A percentile compares a stretch with the other conserved stretches of the same genome.
phyloP scores from a whole-genome alignment of 1,284 basidiomycete species.

The Ceratobasidium sp. region DNA sequence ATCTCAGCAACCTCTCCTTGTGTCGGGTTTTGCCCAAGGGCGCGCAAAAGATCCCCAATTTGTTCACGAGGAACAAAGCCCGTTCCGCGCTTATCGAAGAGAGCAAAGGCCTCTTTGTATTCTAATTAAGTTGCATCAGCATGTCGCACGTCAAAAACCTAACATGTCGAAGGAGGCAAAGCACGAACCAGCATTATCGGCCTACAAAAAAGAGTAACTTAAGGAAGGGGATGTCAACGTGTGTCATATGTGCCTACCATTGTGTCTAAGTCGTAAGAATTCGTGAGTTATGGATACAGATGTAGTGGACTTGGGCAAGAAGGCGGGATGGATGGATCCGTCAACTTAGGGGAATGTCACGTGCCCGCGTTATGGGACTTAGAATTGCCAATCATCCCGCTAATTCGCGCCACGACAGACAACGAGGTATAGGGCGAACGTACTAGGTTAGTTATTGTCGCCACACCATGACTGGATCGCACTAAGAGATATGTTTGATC shows the following conservation, averaged over 20 bases:
- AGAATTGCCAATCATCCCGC: conserved; percentile 22
- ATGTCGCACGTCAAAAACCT: not conserved
- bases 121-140: conserved; percentile 59
- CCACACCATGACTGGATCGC: too few species aligned
- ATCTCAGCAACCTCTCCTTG: conserved; percentile 94
- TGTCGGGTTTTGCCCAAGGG: conserved; percentile 97
- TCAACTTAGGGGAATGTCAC: conserved; percentile 34
- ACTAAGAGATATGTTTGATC: not conserved
- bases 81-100: conserved; percentile 97
- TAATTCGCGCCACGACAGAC: conserved; percentile 25
- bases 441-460: not conserved
- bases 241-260: conserved; percentile 1
- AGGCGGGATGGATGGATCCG: not conserved
- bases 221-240: not conserved
- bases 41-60: conserved; percentile 94
- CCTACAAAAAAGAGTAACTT: not conserved
- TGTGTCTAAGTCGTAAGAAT: conserved; percentile 3
- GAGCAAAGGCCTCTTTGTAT: conserved; percentile 96
- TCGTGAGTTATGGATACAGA: conserved; percentile 16
- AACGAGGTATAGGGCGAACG: not conserved
- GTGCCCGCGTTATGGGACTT: conserved; percentile 10
- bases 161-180: not conserved
- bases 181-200: conserved; percentile 29
- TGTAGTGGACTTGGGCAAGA: conserved; percentile 6
- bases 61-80: conserved; percentile 89